These are phyloP conservation scores for Rhodomyrtus psidioides DNA, from an alignment of 441 rosid genomes.

Conservation along the genomic window DNA sequence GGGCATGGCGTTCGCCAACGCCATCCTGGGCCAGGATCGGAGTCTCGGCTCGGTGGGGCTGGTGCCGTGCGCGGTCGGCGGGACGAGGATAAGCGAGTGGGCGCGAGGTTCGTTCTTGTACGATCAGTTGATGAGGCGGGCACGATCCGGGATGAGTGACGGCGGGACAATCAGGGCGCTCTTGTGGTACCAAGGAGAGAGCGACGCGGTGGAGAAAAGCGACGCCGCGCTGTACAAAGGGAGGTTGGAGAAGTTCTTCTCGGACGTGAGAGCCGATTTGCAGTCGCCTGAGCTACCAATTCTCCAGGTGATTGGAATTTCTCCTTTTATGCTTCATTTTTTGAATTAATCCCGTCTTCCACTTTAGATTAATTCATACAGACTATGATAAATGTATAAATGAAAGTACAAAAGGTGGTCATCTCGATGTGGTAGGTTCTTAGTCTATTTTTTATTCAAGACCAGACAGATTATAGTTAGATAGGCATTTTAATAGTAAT, in stretches of 20 bases:
- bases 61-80: slow-evolving; percentile 85
- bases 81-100: slow-evolving; percentile 69
- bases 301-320: slow-evolving; percentile 37
- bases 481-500: neutral
- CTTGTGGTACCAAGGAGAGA: slow-evolving; percentile 90
- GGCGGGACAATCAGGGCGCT: slow-evolving; percentile 46
- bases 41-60: slow-evolving; percentile 43
- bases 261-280: slow-evolving; percentile 52
- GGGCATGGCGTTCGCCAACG: slow-evolving; percentile 78
- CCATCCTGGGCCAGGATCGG: slow-evolving; percentile 32
- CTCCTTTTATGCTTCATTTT: neutral
- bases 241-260: slow-evolving; percentile 44
- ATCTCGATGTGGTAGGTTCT: neutral
- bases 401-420: neutral
- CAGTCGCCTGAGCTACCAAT: slow-evolving; percentile 53
- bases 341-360: neutral
- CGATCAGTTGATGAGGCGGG: slow-evolving; percentile 40
- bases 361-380: neutral
- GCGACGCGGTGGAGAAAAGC: slow-evolving; percentile 36
- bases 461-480: neutral
- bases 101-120: slow-evolving; percentile 48
- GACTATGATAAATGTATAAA: neutral
- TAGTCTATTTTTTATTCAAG: neutral
- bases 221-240: slow-evolving; percentile 44
- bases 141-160: slow-evolving; percentile 25